phyloP scores from a whole-genome alignment of 306 rosid species.

The Quercus suber region DNA sequence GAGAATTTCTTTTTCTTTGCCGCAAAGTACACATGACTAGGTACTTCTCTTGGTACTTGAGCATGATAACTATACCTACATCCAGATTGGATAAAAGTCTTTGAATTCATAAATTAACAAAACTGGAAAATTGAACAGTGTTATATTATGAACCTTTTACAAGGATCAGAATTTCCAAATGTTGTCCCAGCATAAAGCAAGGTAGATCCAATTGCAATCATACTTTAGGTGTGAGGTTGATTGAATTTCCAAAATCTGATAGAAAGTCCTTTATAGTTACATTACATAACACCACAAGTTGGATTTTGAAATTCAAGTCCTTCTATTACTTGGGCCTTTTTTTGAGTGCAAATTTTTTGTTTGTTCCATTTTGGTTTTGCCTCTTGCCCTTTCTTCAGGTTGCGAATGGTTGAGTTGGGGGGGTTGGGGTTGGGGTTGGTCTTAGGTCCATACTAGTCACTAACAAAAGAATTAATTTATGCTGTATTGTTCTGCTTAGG shows the following conservation, averaged over 20 bases:
- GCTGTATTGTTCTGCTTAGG: neutral
- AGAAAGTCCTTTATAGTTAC: neutral
- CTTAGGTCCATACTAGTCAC: neutral
- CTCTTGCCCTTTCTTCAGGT: neutral
- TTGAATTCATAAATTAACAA: neutral
- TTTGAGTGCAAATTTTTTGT: neutral
- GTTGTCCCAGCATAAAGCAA: neutral
- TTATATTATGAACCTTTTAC: neutral
- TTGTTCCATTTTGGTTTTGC: neutral
- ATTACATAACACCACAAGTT: neutral
- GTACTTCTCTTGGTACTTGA: neutral
- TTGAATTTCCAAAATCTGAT: neutral
- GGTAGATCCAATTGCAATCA: neutral
- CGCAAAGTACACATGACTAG: neutral
- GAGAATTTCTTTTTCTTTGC: too few relatives aligned
- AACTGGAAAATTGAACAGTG: constrained; percentile 1
- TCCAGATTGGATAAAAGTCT: neutral
- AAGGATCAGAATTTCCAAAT: neutral
- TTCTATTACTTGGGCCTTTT: neutral
- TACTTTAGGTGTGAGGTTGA: neutral
- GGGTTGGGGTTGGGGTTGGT: neutral
- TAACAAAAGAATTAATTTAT: neutral
- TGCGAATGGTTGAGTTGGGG: neutral
- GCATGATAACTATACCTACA: neutral
- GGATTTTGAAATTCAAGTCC: neutral